Evolutionary conservation across 306 rosid species (phyloP).

Genomic region (Parietaria judaica): DNA sequence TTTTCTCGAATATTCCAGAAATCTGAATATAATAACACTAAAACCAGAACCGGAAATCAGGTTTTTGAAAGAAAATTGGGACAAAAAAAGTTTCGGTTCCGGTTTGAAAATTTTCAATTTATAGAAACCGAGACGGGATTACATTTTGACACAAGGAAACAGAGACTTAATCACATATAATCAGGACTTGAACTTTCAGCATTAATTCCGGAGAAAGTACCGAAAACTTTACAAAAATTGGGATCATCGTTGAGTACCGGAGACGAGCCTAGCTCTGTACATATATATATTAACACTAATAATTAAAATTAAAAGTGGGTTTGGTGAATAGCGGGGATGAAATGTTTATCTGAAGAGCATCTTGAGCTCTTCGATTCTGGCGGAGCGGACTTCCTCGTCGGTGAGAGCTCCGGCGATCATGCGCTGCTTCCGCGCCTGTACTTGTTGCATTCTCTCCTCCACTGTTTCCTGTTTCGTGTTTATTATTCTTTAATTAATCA

Average conservation of each 20-base stretch:
- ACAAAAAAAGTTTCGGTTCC: no score
- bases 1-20: conserved; percentile 8
- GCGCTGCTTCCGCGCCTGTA: conserved; percentile 65
- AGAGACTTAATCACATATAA: no score
- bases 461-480: conserved; percentile 43
- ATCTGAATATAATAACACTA: no score
- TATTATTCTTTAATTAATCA: neutral
- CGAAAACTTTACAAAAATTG: conserved; percentile 9
- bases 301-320: neutral
- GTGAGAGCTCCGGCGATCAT: conserved; percentile 80
- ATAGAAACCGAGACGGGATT: no score
- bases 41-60: no score
- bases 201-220: neutral
- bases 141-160: no score
- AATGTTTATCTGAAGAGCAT: conserved; percentile 51
- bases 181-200: no score
- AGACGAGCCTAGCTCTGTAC: neutral
- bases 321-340: neutral
- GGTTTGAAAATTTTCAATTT: no score
- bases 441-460: conserved; percentile 65
- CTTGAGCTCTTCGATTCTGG: conserved; percentile 69
- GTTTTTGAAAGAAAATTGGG: no score
- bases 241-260: neutral
- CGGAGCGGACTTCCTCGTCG: conserved; percentile 60
- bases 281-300: neutral